Evolutionary conservation across 2,329 filamentous ascomycete genomes (phyloP).

Genomic region (Trematosphaeria pertusa): DNA sequence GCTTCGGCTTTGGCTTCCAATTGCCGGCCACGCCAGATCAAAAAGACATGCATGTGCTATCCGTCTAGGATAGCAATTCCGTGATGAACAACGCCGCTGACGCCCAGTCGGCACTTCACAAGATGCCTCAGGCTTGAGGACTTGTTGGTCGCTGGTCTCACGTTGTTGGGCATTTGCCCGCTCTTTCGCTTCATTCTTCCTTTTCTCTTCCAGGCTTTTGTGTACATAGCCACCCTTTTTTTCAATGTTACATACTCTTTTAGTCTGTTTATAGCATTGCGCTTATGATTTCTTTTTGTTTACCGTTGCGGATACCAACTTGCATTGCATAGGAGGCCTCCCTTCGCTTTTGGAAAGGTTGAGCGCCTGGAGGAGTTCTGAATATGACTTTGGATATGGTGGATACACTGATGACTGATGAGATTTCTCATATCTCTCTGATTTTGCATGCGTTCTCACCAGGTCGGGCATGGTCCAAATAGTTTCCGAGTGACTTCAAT

Average conservation of each 20-base stretch:
- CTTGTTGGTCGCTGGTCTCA: slow-evolving; percentile 51
- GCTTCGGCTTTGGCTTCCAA: slow-evolving; percentile 37
- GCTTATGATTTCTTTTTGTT: not conserved
- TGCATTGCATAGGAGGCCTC: slow-evolving; percentile 12
- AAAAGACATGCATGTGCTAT: slow-evolving; percentile 54
- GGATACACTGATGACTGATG: slow-evolving; percentile 1
- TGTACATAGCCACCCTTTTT: slow-evolving; percentile 17
- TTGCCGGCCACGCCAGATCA: slow-evolving; percentile 35
- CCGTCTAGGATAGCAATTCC: slow-evolving; percentile 37
- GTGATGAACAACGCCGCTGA: slow-evolving; percentile 49
- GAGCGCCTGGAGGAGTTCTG: slow-evolving; percentile 9
- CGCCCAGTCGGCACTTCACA: slow-evolving; percentile 41
- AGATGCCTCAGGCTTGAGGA: slow-evolving; percentile 16
- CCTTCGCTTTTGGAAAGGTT: slow-evolving; percentile 1
- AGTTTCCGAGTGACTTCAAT: not conserved
- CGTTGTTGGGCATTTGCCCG: slow-evolving; percentile 14
- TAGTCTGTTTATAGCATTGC: not conserved
- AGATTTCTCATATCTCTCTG: not conserved
- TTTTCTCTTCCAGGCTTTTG: slow-evolving; percentile 6
- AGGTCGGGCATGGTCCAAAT: not conserved
- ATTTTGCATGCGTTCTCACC: not conserved
- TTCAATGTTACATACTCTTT: slow-evolving; percentile 7
- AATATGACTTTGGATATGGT: not conserved
- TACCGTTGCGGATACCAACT: slow-evolving; percentile 1
- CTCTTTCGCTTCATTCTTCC: slow-evolving; percentile 1